These are phyloP conservation scores for Corchorus olitorius DNA, from an alignment of 345 rosid genomes.

Conservation along the genomic window DNA sequence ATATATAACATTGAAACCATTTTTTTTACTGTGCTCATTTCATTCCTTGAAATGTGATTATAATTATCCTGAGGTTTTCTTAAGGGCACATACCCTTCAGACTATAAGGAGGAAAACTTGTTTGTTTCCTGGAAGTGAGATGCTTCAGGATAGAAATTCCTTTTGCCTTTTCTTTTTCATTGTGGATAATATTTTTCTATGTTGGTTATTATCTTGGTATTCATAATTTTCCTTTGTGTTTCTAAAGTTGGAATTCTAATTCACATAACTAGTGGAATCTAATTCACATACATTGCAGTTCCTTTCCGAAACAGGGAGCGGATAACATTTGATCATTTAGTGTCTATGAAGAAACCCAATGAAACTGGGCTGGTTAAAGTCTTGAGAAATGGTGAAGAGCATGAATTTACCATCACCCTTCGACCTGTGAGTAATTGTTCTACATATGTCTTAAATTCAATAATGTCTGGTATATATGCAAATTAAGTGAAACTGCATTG, in stretches of 20 bases:
- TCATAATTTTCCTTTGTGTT: slow-evolving; percentile 15
- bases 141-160: neutral
- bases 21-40: neutral
- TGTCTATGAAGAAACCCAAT: slow-evolving; percentile 87
- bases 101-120: neutral
- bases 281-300: slow-evolving; percentile 46
- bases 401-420: slow-evolving; percentile 56
- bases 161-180: neutral
- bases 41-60: neutral
- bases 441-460: neutral
- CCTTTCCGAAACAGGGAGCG: slow-evolving; percentile 84
- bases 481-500: neutral
- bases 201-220: neutral
- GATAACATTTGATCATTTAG: slow-evolving; percentile 85
- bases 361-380: slow-evolving; percentile 65
- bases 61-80: neutral
- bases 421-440: slow-evolving; percentile 62
- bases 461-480: neutral
- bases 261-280: slow-evolving; percentile 11
- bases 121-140: slow-evolving; percentile 5
- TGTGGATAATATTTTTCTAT: neutral
- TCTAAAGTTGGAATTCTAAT: neutral
- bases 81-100: neutral
- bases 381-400: slow-evolving; percentile 65
- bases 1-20: neutral